These are phyloP conservation scores for Colletotrichum viniferum DNA, from an alignment of 2,329 filamentous ascomycete species.

Conservation along the genomic window DNA sequence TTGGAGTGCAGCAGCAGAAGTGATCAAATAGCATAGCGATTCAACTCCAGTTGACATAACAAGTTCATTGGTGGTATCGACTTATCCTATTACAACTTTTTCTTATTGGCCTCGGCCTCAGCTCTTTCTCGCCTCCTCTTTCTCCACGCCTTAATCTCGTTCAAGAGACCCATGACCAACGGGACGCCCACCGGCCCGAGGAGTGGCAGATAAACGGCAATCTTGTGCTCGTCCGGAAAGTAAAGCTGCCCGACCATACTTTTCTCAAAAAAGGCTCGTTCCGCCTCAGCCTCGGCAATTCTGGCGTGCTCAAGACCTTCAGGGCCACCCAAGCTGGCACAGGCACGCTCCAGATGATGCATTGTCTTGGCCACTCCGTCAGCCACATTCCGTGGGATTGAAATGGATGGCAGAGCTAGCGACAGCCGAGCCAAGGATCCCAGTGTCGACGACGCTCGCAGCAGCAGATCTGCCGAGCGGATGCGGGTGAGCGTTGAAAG, in stretches of 20 bases:
- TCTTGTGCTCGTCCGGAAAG: conserved; percentile 97
- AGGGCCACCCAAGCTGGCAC: conserved; percentile 67
- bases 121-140: conserved; percentile 50
- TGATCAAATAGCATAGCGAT: neutral
- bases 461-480: conserved; percentile 80
- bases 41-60: neutral
- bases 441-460: conserved; percentile 90
- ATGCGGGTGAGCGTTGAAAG: conserved; percentile 86
- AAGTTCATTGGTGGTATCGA: neutral
- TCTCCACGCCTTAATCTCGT: conserved; percentile 74
- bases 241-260: conserved; percentile 99
- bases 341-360: conserved; percentile 76
- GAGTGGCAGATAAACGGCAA: conserved; percentile 92
- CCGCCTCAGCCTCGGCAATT: conserved; percentile 85
- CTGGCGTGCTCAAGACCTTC: conserved; percentile 81
- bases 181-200: conserved; percentile 91
- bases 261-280: conserved; percentile 96
- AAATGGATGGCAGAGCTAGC: conserved; percentile 83
- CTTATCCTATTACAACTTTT: conserved; percentile 30
- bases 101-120: conserved; percentile 36
- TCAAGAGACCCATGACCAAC: conserved; percentile 80
- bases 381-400: conserved; percentile 86
- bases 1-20: neutral
- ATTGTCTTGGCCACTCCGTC: conserved; percentile 84
- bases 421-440: conserved; percentile 90